Percentiles rank a stretch among this genome's conserved stretches.
phyloP scores from a whole-genome alignment of 2,329 filamentous ascomycete genomes.

The Graphilbum ipis-grandicollis region DNA sequence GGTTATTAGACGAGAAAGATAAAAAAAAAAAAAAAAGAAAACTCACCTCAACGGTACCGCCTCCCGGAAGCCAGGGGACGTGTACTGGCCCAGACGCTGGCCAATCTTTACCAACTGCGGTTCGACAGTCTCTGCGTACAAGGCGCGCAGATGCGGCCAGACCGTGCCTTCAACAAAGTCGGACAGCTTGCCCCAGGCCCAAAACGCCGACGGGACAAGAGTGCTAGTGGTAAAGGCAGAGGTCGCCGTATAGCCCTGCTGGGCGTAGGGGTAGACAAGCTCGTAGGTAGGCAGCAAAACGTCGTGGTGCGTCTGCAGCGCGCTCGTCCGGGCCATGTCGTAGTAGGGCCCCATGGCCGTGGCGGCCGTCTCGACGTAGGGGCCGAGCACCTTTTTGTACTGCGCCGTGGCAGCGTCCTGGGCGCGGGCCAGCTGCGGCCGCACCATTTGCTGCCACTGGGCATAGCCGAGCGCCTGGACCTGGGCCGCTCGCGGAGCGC shows the following conservation, averaged over 20 bases:
- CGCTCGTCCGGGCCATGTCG: conserved; percentile 42
- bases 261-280: conserved; percentile 51
- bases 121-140: conserved; percentile 87
- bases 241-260: conserved; percentile 48
- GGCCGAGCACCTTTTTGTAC: conserved; percentile 56
- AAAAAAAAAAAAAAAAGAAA: not conserved
- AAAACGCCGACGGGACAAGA: conserved; percentile 54
- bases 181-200: conserved; percentile 51
- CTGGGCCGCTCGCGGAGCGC: conserved; percentile 52
- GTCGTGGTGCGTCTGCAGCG: conserved; percentile 51
- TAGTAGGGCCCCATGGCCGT: conserved; percentile 54
- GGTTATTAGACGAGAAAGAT: not conserved
- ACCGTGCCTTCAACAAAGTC: conserved; percentile 59
- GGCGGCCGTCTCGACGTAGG: conserved; percentile 49
- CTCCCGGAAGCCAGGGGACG: conserved; percentile 19
- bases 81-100: conserved; percentile 68
- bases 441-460: conserved; percentile 65
- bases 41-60: not conserved
- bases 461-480: conserved; percentile 46
- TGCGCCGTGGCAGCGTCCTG: conserved; percentile 41
- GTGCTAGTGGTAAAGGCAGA: conserved; percentile 51
- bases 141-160: conserved; percentile 61
- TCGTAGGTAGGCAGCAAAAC: conserved; percentile 52
- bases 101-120: conserved; percentile 87
- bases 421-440: conserved; percentile 54